These are phyloP conservation scores for Ceratobasidium theobromae DNA, from an alignment of 1,284 basidiomycete genomes.

Conservation along the genomic window DNA sequence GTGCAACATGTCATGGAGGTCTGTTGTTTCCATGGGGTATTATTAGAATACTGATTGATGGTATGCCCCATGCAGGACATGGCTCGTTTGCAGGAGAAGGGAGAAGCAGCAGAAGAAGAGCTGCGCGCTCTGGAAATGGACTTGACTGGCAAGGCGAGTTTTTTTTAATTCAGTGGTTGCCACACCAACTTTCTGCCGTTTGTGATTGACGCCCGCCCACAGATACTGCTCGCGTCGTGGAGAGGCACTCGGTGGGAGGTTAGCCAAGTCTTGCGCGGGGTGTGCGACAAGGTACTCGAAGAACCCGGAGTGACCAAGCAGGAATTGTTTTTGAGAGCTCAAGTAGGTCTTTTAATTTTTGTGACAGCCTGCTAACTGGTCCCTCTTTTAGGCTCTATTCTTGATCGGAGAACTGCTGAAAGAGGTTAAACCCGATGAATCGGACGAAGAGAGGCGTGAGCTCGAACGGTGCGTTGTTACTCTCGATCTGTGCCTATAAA, in stretches of 20 bases:
- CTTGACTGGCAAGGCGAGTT: conserved; percentile 80
- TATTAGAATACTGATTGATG: conserved; percentile 36
- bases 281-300: conserved; percentile 78
- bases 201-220: conserved; percentile 20
- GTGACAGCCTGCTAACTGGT: background rate
- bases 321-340: conserved; percentile 76
- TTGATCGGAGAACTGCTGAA: conserved; percentile 87
- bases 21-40: conserved; percentile 35
- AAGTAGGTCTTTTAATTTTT: conserved; percentile 50
- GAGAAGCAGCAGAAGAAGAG: conserved; percentile 79
- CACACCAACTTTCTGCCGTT: conserved; percentile 3
- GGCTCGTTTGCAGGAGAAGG: conserved; percentile 86
- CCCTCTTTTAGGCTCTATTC: conserved; percentile 63
- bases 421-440: conserved; percentile 76
- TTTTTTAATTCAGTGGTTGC: background rate
- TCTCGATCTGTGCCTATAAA: background rate
- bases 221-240: conserved; percentile 95
- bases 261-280: conserved; percentile 76
- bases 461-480: conserved; percentile 65
- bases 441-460: conserved; percentile 88
- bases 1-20: conserved; percentile 60
- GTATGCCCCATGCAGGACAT: conserved; percentile 71
- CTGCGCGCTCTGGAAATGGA: conserved; percentile 88
- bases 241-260: conserved; percentile 92
- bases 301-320: conserved; percentile 71